Conservation (phyloP, 1,284 basidiomycete genomes). For the Termitomyces sp. region DNA sequence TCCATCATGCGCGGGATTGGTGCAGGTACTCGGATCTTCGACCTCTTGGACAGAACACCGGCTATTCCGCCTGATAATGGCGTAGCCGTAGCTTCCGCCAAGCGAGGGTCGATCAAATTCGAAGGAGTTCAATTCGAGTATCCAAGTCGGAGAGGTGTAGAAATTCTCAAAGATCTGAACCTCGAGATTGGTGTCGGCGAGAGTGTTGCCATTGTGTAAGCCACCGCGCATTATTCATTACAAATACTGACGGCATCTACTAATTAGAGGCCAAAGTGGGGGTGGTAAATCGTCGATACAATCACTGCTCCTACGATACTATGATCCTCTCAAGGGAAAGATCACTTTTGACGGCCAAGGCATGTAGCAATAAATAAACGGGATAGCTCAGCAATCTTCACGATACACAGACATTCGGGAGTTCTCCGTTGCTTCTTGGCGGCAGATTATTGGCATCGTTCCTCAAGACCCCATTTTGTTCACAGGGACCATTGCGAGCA, state of each 20-base stretch:
- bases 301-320: conserved; percentile 85
- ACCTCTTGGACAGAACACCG: conserved; percentile 80
- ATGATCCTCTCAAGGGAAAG: conserved; percentile 82
- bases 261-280: conserved; percentile 75
- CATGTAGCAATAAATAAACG: conserved; percentile 21
- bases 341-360: conserved; percentile 87
- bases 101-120: conserved; percentile 70
- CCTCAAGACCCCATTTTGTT: conserved; percentile 79
- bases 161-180: conserved; percentile 75
- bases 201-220: conserved; percentile 89
- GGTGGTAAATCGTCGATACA: conserved; percentile 92
- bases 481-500: conserved; percentile 87
- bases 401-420: conserved; percentile 62
- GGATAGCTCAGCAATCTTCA: background rate
- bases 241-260: background rate
- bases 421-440: conserved; percentile 83
- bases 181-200: conserved; percentile 78
- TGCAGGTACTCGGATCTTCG: conserved; percentile 90
- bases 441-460: conserved; percentile 82
- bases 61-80: conserved; percentile 67
- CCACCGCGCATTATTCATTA: conserved; percentile 13
- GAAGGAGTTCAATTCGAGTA: conserved; percentile 84
- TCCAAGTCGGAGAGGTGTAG: conserved; percentile 74
- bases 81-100: conserved; percentile 43
- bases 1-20: conserved; percentile 91